phyloP scores from a whole-genome alignment of 768 basidiomycete genomes.

The Hygrocybe punicea region DNA sequence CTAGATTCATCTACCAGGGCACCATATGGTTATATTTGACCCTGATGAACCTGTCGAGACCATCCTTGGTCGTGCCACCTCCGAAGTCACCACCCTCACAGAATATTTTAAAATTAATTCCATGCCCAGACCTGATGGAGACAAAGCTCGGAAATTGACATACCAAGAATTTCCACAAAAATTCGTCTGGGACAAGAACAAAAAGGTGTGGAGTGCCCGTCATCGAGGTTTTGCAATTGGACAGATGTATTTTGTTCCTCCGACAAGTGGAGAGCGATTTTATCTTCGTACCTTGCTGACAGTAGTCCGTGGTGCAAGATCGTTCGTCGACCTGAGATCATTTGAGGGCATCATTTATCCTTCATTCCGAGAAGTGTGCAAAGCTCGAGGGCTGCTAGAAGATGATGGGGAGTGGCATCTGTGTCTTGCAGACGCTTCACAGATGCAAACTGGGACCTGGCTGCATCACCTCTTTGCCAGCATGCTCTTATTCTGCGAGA shows the following conservation, averaged over 20 bases:
- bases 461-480: slow-evolving; percentile 40
- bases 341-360: too few species aligned
- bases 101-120: slow-evolving; percentile 12
- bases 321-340: too few species aligned
- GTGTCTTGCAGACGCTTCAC: slow-evolving; percentile 41
- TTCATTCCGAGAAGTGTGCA: slow-evolving; percentile 30
- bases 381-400: slow-evolving; percentile 40
- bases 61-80: slow-evolving; percentile 29
- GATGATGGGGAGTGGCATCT: slow-evolving; percentile 48
- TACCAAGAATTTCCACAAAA: slow-evolving; percentile 35
- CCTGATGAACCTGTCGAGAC: slow-evolving; percentile 19
- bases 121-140: slow-evolving; percentile 1
- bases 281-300: slow-evolving; percentile 41
- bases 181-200: slow-evolving; percentile 22
- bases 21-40: slow-evolving; percentile 33
- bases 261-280: slow-evolving; percentile 30
- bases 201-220: slow-evolving; percentile 28
- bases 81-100: slow-evolving; percentile 31
- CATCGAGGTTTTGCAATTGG: slow-evolving; percentile 36
- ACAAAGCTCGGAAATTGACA: slow-evolving; percentile 13
- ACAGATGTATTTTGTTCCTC: slow-evolving; percentile 35
- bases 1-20: slow-evolving; percentile 32
- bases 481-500: slow-evolving; percentile 36
- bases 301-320: slow-evolving; percentile 28
- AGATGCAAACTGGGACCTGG: slow-evolving; percentile 36